A percentile compares a stretch with the other conserved stretches of the same genome.
These are phyloP conservation scores for Plasmopara viticola DNA, from an alignment of 352 stramenopile species.

Conservation along the genomic window DNA sequence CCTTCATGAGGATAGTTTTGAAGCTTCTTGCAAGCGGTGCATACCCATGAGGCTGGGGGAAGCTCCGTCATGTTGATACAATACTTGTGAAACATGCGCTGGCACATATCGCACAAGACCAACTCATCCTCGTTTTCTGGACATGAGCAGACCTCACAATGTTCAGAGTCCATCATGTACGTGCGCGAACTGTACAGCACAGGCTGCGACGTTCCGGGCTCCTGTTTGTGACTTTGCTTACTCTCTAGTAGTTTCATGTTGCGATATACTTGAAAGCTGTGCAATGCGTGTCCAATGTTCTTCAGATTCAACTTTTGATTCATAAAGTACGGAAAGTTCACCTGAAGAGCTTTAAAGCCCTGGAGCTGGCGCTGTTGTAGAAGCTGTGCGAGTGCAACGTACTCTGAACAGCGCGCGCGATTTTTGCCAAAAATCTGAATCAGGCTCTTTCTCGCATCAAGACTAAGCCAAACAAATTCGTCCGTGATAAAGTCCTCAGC, in stretches of 20 bases:
- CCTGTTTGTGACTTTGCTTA: constrained; percentile 66
- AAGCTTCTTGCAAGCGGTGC: constrained; percentile 60
- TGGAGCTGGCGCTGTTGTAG: constrained; percentile 71
- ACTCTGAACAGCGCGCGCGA: constrained; percentile 61
- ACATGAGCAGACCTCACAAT: constrained; percentile 52
- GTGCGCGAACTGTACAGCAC: constrained; percentile 60
- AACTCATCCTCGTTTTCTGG: constrained; percentile 63
- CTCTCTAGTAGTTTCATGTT: constrained; percentile 78
- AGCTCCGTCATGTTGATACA: constrained; percentile 76
- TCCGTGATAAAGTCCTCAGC: constrained; percentile 42
- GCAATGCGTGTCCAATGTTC: constrained; percentile 76
- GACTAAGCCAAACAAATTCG: constrained; percentile 79
- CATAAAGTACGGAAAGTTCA: constrained; percentile 79
- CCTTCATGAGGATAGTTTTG: constrained; percentile 59
- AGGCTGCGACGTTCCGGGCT: constrained; percentile 47
- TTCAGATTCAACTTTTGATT: constrained; percentile 73
- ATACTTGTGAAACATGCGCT: constrained; percentile 79
- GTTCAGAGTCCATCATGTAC: constrained; percentile 69
- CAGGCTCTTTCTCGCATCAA: constrained; percentile 69
- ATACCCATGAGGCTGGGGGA: constrained; percentile 74
- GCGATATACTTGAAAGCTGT: constrained; percentile 76
- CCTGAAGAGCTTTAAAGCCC: constrained; percentile 75
- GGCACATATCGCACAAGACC: constrained; percentile 77
- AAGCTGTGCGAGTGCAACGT: constrained; percentile 53
- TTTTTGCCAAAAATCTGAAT: constrained; percentile 82